These are phyloP conservation scores for Malus fusca DNA, from an alignment of 306 rosid species.

Conservation along the genomic window DNA sequence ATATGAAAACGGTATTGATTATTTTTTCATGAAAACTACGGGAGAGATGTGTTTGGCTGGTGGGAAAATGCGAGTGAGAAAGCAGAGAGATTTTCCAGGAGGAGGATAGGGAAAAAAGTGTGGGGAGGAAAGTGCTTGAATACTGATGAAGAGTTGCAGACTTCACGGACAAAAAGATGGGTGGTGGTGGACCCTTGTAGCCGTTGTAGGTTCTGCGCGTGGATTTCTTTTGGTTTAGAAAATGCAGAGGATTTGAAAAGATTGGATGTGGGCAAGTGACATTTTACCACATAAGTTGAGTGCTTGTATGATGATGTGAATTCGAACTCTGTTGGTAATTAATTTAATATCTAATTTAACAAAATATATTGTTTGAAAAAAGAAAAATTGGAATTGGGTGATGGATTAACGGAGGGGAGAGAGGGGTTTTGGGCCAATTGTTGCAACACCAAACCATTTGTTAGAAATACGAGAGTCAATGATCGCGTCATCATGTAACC, in stretches of 20 bases:
- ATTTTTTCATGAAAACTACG: background rate
- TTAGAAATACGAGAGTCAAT: too few relatives aligned
- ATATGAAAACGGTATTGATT: conserved; percentile 1
- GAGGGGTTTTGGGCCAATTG: background rate
- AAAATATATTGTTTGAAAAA: too few relatives aligned
- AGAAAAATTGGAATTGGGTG: too few relatives aligned
- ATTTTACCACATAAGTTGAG: too few relatives aligned
- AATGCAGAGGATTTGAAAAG: conserved; percentile 11
- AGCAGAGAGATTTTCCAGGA: background rate
- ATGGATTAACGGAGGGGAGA: background rate
- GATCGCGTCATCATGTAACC: background rate
- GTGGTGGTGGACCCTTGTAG: conserved; percentile 52
- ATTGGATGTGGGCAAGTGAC: background rate
- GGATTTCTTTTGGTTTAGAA: background rate
- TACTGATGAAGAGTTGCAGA: conserved; percentile 24
- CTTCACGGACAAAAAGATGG: conserved; percentile 32
- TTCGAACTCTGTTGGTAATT: too few relatives aligned
- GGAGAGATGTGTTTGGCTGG: conserved; percentile 8
- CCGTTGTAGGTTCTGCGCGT: conserved; percentile 37
- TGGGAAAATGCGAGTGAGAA: conserved; percentile 5
- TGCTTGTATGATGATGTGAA: too few relatives aligned
- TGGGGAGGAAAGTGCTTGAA: conserved; percentile 16
- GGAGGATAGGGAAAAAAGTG: background rate
- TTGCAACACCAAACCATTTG: too few relatives aligned
- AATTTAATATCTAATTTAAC: too few relatives aligned